Percentiles rank a stretch among this genome's conserved stretches.
Conservation (phyloP, 768 basidiomycete species). For the Tylopilus sp. region DNA sequence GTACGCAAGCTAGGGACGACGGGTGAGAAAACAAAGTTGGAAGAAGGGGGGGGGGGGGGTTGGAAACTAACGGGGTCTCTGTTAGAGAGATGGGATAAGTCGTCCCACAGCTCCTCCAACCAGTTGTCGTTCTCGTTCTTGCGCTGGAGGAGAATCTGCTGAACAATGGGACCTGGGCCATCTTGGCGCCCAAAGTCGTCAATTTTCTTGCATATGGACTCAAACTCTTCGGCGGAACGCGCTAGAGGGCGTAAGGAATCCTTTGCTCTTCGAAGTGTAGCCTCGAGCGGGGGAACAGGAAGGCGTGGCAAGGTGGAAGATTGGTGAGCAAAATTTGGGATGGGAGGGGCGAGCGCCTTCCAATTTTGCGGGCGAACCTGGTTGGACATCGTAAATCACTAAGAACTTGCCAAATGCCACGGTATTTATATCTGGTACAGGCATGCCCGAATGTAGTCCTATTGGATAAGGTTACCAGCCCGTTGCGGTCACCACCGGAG, state of each 20-base stretch:
- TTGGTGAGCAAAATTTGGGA: slow-evolving; percentile 52
- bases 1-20: slow-evolving; percentile 58
- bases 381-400: slow-evolving; percentile 14
- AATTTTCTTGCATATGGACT: slow-evolving; percentile 55
- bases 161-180: slow-evolving; percentile 52
- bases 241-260: slow-evolving; percentile 72
- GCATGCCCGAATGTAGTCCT: no score
- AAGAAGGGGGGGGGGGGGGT: background rate
- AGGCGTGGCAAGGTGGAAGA: slow-evolving; percentile 55
- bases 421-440: no score
- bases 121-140: slow-evolving; percentile 63
- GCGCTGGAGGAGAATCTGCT: slow-evolving; percentile 56
- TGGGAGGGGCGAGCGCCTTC: background rate
- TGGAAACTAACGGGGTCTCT: slow-evolving; percentile 65
- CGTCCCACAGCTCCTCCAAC: slow-evolving; percentile 96
- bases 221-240: slow-evolving; percentile 55
- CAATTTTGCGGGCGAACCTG: slow-evolving; percentile 39
- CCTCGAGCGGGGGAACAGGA: slow-evolving; percentile 66
- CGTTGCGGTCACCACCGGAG: no score
- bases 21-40: background rate
- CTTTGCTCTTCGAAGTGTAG: slow-evolving; percentile 67
- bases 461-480: no score
- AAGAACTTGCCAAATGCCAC: no score
- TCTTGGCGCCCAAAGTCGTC: slow-evolving; percentile 51
- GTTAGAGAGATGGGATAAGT: slow-evolving; percentile 75